These are phyloP conservation scores for Penicillium cosmopolitanum DNA, from an alignment of 495 filamentous ascomycete genomes.

Conservation along the genomic window DNA sequence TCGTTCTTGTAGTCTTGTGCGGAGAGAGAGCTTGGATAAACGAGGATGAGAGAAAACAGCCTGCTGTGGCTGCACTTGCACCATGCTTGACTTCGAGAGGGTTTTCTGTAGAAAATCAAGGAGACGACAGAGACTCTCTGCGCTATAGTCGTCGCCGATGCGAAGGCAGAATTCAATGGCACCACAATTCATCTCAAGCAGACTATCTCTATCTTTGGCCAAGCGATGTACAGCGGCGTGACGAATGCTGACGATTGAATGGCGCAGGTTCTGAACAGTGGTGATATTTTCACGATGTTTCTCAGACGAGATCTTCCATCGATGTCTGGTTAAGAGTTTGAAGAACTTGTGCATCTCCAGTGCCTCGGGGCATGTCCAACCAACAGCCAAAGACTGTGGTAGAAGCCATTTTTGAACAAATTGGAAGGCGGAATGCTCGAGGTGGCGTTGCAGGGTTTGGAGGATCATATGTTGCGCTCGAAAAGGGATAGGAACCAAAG, in stretches of 20 bases:
- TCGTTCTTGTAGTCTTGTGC: too few species aligned
- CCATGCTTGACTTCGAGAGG: too few species aligned
- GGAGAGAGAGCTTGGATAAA: too few species aligned
- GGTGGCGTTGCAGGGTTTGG: constrained; percentile 1
- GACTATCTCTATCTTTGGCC: constrained; percentile 1
- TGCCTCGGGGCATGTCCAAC: too few species aligned
- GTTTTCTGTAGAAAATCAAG: too few species aligned
- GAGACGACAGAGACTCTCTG: too few species aligned
- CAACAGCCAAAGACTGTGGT: too few species aligned
- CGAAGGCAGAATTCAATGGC: constrained; percentile 4
- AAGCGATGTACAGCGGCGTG: constrained; percentile 8
- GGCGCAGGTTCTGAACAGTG: constrained; percentile 1
- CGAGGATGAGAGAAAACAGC: too few species aligned
- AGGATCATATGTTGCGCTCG: background rate
- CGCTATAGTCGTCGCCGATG: background rate
- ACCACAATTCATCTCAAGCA: background rate
- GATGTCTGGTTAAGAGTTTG: constrained; percentile 2
- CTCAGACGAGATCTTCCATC: constrained; percentile 1
- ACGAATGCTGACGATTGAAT: constrained; percentile 5
- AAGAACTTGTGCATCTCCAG: too few species aligned
- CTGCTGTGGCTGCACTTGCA: too few species aligned
- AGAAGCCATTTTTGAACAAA: too few species aligned
- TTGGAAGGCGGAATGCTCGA: too few species aligned
- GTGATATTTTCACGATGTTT: background rate
- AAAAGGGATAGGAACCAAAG: background rate